These are phyloP conservation scores for Tylopilus subfusipes DNA, from an alignment of 768 basidiomycete species.

Conservation along the genomic window DNA sequence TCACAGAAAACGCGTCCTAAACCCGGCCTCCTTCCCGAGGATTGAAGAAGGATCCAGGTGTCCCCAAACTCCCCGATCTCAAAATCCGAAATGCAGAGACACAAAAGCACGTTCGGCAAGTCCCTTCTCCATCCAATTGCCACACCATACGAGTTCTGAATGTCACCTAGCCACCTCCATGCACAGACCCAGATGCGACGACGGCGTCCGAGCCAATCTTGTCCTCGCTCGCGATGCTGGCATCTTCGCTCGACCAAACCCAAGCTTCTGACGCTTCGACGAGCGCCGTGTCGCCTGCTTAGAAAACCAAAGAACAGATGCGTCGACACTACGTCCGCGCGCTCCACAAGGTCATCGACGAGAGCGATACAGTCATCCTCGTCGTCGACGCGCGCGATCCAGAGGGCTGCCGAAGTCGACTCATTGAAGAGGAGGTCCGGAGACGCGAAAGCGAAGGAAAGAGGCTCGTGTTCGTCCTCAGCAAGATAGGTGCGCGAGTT, in stretches of 20 bases:
- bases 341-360: conserved; percentile 88
- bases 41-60: conserved; percentile 81
- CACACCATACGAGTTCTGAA: not conserved
- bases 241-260: conserved; percentile 30
- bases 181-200: conserved; percentile 51
- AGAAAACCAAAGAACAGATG: conserved; percentile 65
- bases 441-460: conserved; percentile 85
- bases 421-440: conserved; percentile 93
- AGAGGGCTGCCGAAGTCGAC: conserved; percentile 84
- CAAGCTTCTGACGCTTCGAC: conserved; percentile 24
- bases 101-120: conserved; percentile 42
- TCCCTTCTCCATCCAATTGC: conserved; percentile 5
- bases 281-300: conserved; percentile 28
- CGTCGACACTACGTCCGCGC: conserved; percentile 73
- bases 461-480: conserved; percentile 89
- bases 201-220: conserved; percentile 77
- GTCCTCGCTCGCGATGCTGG: conserved; percentile 54
- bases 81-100: conserved; percentile 57
- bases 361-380: conserved; percentile 86
- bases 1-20: conserved; percentile 6
- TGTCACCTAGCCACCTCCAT: conserved; percentile 20
- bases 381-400: conserved; percentile 95
- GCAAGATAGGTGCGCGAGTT: conserved; percentile 81
- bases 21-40: conserved; percentile 39
- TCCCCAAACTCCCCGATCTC: conserved; percentile 76